phyloP scores from a whole-genome alignment of 208 protist genomes.

The Trypanosoma mega region DNA sequence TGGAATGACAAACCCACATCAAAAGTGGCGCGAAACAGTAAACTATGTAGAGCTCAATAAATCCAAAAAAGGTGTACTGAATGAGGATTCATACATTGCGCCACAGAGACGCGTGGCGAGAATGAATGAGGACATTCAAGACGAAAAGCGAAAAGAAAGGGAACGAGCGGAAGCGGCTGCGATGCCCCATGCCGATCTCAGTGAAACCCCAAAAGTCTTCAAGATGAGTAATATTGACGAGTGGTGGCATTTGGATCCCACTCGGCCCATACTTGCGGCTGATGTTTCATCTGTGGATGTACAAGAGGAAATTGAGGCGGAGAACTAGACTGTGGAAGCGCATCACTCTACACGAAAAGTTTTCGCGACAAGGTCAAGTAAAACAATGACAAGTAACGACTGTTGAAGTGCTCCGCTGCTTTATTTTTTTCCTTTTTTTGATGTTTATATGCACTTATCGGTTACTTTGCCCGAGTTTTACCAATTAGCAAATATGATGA shows the following conservation, averaged over 20 bases:
- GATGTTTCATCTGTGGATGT: constrained; percentile 30
- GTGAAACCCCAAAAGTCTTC: constrained; percentile 41
- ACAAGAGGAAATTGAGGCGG: neutral
- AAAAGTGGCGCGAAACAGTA: neutral
- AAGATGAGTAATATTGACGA: constrained; percentile 84
- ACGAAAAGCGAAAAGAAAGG: constrained; percentile 24
- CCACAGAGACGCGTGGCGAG: constrained; percentile 35
- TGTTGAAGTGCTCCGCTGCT: too few relatives aligned
- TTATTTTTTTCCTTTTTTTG: constrained; percentile 19
- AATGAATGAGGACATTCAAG: constrained; percentile 29
- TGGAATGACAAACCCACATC: neutral
- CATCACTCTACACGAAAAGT: too few relatives aligned
- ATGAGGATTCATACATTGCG: constrained; percentile 38
- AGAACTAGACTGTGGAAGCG: neutral
- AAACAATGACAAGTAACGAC: too few relatives aligned
- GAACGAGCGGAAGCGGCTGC: constrained; percentile 23
- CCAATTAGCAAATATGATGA: too few relatives aligned
- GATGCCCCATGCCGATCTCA: constrained; percentile 23
- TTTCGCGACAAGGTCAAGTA: too few relatives aligned
- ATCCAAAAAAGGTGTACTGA: constrained; percentile 10
- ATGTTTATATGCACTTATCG: constrained; percentile 10
- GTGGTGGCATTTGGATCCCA: constrained; percentile 69
- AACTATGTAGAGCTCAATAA: constrained; percentile 40
- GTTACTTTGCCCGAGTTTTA: too few relatives aligned
- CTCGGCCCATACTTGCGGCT: constrained; percentile 23